Evolutionary conservation across 257 asterid genomes (phyloP), one percentile per base, ranked within the genome.

Genomic region (Solanum bukasovii): DNA sequence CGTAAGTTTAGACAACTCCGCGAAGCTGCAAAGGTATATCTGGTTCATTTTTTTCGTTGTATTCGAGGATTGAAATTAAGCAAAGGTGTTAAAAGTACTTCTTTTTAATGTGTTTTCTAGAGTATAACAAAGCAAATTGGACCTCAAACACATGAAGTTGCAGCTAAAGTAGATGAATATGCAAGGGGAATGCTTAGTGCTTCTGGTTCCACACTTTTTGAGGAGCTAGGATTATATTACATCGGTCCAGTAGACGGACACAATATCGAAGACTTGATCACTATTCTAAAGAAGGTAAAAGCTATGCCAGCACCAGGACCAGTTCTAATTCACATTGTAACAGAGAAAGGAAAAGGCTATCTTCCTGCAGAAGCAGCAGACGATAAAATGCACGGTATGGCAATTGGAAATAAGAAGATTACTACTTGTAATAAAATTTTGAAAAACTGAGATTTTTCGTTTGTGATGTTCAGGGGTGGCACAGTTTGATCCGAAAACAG

Each of bases 181-280:
- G 98, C 98, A 5, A 92, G 98, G 37, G 98, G 98, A 21, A 94
- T 95, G 97, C 37, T 95, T n/a, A 92, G 95, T 89, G 96, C 93
- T 87, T 37, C 95, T 4, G 97, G 98, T 21, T 95, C 98, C 5
- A 92, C 94, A 0, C 90, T 95, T 75, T 95, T 95, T 81, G 98
- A 95, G 92, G 98, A 95, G 93, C 94, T 95, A 4, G 97, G 98
- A 11, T 75, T 95, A 63, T 95, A 95, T 68, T 95, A 95, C 86
- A 95, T 95, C 7, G 98, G 98, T 12, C 98, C 98, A 16, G 95
- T 95, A 10, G 97, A 94, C 73, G 98, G 98, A 3, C 98, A 94
- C 25, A 94, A 90, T 61, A 33, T 95, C 61, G 93, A 94, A 59
- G 97, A 94, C 85, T 68, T 95, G 25, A 90, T 94, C 40, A 87